phyloP scores from a whole-genome alignment of 140 eudicot genomes.

The Oenanthe javanica region DNA sequence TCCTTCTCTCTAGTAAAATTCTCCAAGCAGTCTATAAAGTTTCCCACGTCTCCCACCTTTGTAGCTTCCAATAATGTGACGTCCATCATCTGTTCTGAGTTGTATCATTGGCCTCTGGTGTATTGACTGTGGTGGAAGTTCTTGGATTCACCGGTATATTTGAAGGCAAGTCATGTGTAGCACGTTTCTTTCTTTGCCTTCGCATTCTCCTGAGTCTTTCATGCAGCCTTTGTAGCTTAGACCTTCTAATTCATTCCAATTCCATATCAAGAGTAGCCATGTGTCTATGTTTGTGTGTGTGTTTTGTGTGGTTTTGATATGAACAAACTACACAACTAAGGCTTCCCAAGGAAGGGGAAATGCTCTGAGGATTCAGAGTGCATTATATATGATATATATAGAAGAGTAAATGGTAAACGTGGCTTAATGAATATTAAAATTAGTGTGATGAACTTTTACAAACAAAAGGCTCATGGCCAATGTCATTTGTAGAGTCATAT shows the following conservation, averaged over 20 bases:
- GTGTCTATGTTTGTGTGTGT: no score
- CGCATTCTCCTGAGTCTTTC: background rate
- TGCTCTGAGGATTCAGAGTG: no score
- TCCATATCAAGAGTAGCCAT: no score
- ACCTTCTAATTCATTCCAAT: background rate
- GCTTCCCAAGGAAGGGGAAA: no score
- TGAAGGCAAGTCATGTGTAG: background rate
- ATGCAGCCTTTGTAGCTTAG: background rate
- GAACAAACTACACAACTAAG: no score
- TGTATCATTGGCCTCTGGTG: background rate
- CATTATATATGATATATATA: no score
- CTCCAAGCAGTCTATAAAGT: background rate
- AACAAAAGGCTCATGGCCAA: no score
- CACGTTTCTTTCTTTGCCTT: background rate
- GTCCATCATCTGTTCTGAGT: background rate
- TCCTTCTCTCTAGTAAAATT: background rate
- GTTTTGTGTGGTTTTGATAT: no score
- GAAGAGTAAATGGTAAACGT: no score
- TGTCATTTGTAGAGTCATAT: no score
- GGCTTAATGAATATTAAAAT: no score
- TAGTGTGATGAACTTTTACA: no score
- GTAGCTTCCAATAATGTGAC: background rate
- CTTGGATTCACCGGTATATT: background rate
- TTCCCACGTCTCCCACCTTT: constrained; percentile 6
- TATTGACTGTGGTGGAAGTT: background rate